phyloP scores from a whole-genome alignment of 768 basidiomycete species.

The Hydnomerulius pinastri region DNA sequence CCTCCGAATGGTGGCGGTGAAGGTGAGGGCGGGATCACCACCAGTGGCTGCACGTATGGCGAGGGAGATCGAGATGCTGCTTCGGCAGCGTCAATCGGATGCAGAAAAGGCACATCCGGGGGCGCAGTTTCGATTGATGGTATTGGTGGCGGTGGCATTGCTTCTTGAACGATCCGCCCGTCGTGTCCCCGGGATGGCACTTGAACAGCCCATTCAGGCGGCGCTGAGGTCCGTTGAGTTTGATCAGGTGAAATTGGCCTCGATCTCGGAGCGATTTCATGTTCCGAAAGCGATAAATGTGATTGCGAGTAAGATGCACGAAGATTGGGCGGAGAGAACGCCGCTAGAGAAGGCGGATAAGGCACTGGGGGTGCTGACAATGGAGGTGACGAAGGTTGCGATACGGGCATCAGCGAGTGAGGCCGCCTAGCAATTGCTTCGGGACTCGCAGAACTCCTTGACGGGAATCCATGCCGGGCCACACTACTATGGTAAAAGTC shows the following conservation, averaged over 20 bases:
- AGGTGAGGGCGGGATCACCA: background rate
- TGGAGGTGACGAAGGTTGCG: background rate
- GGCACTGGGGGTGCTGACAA: background rate
- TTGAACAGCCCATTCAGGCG: background rate
- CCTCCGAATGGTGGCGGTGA: conserved; percentile 12
- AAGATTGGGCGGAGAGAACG: background rate
- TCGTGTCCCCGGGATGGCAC: background rate
- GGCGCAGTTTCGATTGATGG: background rate
- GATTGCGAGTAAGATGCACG: background rate
- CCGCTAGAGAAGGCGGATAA: background rate
- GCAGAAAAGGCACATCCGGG: background rate
- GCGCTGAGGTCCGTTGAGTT: background rate
- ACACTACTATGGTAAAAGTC: conserved; percentile 22
- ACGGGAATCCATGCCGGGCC: conserved; percentile 5
- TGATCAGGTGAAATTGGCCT: background rate
- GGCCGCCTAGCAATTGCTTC: conserved; percentile 1
- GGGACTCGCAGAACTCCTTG: background rate
- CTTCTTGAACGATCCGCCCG: background rate
- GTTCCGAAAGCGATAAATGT: background rate
- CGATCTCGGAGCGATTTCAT: background rate
- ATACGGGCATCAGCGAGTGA: conserved; percentile 1
- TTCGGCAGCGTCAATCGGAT: background rate
- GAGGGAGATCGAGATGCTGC: background rate
- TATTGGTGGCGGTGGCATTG: background rate
- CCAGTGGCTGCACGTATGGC: background rate